Percentiles rank a stretch among this genome's conserved stretches.
Conservation (phyloP, 2,329 filamentous ascomycete species). For the Tolypocladium guangdongense region DNA sequence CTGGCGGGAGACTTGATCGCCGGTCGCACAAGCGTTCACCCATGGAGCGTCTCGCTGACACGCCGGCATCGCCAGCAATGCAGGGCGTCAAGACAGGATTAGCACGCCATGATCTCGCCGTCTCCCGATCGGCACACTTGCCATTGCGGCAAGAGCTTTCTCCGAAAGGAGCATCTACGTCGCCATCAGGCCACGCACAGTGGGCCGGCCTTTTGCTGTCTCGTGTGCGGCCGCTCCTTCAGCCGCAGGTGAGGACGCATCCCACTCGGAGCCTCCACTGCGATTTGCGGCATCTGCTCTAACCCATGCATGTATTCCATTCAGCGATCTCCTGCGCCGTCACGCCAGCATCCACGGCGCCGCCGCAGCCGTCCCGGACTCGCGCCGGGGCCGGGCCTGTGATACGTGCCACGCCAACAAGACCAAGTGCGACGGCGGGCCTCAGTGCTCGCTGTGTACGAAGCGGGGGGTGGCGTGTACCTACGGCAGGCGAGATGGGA, state of each 20-base stretch:
- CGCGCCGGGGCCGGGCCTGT: constrained; percentile 28
- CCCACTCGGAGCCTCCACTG: neutral
- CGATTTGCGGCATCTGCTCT: neutral
- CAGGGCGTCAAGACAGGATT: neutral
- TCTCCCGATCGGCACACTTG: constrained; percentile 19
- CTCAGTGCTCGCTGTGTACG: constrained; percentile 25
- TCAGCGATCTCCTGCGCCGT: constrained; percentile 26
- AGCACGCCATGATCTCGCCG: constrained; percentile 3
- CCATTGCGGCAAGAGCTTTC: constrained; percentile 28
- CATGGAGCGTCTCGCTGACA: neutral
- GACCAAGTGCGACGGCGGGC: constrained; percentile 31
- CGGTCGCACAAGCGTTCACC: too few relatives aligned
- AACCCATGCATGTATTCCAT: neutral
- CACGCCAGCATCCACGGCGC: constrained; percentile 24
- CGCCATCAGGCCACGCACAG: constrained; percentile 28
- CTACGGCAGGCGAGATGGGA: constrained; percentile 15
- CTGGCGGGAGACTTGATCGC: neutral
- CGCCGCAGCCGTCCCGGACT: constrained; percentile 15
- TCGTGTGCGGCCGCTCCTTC: constrained; percentile 26
- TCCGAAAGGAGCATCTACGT: constrained; percentile 28
- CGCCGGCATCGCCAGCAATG: neutral
- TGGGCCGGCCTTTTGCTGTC: constrained; percentile 21
- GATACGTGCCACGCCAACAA: constrained; percentile 33
- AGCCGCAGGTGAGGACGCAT: constrained; percentile 22
- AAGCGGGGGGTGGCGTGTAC: constrained; percentile 27